A percentile compares a stretch with the other conserved stretches of the same genome.
Evolutionary conservation across 768 basidiomycete genomes (phyloP).

Genomic region (Pluteus cervinus): DNA sequence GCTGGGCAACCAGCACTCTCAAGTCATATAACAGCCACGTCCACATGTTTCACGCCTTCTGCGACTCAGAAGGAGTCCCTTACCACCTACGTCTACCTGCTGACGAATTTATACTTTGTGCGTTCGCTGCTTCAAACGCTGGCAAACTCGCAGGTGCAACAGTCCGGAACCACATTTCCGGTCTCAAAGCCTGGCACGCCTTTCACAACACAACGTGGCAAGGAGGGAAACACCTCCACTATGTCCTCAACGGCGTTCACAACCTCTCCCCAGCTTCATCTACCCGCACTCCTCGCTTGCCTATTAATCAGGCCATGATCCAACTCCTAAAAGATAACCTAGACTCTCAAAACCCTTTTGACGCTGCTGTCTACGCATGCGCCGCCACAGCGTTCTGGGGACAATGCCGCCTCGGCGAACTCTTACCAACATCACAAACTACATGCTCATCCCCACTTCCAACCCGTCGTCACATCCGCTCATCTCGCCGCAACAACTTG

Average conservation of each 20-base stretch:
- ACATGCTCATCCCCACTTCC: conserved; percentile 6
- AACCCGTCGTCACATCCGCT: conserved; percentile 2
- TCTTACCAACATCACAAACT: conserved; percentile 12
- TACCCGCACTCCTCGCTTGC: conserved; percentile 10
- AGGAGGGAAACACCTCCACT: conserved; percentile 11
- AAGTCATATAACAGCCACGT: conserved; percentile 9
- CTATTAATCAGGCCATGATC: conserved; percentile 17
- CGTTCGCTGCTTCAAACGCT: conserved; percentile 18
- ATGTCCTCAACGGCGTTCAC: conserved; percentile 16
- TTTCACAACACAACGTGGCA: conserved; percentile 18
- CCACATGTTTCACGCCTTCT: conserved; percentile 12
- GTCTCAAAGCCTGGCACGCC: conserved; percentile 27
- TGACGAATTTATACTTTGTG: conserved; percentile 18
- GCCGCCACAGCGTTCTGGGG: conserved; percentile 25
- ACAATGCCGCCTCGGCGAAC: conserved; percentile 25
- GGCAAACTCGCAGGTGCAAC: conserved; percentile 14
- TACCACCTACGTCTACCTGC: conserved; percentile 12
- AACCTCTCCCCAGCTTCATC: conserved; percentile 17
- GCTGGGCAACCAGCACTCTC: conserved; percentile 10
- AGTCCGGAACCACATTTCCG: conserved; percentile 16
- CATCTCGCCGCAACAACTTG: not conserved
- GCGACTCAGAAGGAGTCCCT: conserved; percentile 13
- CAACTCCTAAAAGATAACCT: conserved; percentile 10
- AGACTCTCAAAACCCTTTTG: conserved; percentile 11
- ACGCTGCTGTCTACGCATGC: conserved; percentile 16